Evolutionary conservation across 177 flowering plant genomes (phyloP), one percentile per base, ranked within the genome.

Genomic region (Vitis hybrid): DNA sequence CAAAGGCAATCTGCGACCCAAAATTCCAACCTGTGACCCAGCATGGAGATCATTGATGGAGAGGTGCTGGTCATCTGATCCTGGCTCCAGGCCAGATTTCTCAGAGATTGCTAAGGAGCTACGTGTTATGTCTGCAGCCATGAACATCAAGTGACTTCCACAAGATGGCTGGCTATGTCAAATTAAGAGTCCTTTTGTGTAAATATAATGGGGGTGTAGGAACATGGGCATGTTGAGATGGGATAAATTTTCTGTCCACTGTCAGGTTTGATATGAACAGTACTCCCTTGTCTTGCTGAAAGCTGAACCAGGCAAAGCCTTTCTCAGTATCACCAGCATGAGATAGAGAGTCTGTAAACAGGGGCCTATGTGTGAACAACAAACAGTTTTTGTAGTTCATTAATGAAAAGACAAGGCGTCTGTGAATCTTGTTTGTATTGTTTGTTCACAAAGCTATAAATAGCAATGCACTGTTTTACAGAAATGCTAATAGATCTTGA

Each of bases 31-130:
- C 53, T 82, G 86, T 66, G 87, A 86, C 58, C 83, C 85, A 3
- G 65, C 55, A 18, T 84, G 87, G 86, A 82, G 83, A 66, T 78
- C 82, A 26, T 64, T 84, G 69, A 82, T 84, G 86, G 84, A 81
- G 78, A 75, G 75, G 59, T 86, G 89, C 52, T 86, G 89, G 89
- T 74, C 87, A n/a, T 63, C 82, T 14, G 79, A 82, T 59, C 86
- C 82, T 1, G 31, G 63, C 15, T 49, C 65, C 4, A 75, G 87
- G 48, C 89, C 87, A 22, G 13, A 82, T 21, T 86, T 84, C 78
- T 70, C 80, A 5, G 85, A 86, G 68, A 73, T 86, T 31, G 76
- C 85, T 2, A 78, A 74, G 67, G 78, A 77, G 70, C 76, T 86
- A 10, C 79, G 85, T 2, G 68, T 75, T 50, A 82, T 86, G 85